phyloP scores from a whole-genome alignment of 352 stramenopile genomes.

The Globisporangium perplexum region DNA sequence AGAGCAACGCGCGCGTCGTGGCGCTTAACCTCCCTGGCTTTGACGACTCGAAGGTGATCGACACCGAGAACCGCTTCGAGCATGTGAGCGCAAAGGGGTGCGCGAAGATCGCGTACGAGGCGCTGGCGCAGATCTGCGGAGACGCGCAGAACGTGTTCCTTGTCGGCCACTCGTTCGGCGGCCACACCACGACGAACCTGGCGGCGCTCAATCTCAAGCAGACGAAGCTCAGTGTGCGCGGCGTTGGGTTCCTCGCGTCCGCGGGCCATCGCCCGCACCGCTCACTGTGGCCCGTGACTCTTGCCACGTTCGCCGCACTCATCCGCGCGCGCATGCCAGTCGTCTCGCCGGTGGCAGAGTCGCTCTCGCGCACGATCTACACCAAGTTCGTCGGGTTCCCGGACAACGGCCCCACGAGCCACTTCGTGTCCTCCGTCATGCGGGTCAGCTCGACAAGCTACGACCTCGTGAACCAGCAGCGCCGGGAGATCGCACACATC shows the following conservation, averaged over 20 bases:
- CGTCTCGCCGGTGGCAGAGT: conserved; percentile 22
- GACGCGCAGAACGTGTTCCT: conserved; percentile 9
- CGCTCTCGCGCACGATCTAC: conserved; percentile 1
- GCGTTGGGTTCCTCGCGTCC: conserved; percentile 23
- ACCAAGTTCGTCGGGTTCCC: neutral
- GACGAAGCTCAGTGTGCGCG: conserved; percentile 9
- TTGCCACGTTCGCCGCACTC: conserved; percentile 5
- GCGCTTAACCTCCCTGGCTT: conserved; percentile 58
- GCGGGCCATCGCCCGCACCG: conserved; percentile 29
- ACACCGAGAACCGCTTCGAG: conserved; percentile 17
- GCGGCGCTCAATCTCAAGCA: conserved; percentile 34
- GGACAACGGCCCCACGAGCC: neutral
- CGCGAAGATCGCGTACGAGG: conserved; percentile 18
- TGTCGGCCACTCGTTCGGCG: conserved; percentile 12
- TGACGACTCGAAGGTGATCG: conserved; percentile 21
- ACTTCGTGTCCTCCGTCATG: neutral
- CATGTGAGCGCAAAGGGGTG: conserved; percentile 13
- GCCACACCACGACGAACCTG: conserved; percentile 33
- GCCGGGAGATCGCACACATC: conserved; percentile 15
- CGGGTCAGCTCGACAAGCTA: conserved; percentile 27
- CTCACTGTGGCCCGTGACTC: conserved; percentile 17
- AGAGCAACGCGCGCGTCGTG: conserved; percentile 36
- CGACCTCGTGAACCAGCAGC: conserved; percentile 19
- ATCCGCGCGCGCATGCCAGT: conserved; percentile 17
- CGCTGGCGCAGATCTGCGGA: conserved; percentile 15